A percentile compares a stretch with the other conserved stretches of the same genome.
phyloP scores from a whole-genome alignment of 1,284 basidiomycete species.

The Microbotryum violaceum region DNA sequence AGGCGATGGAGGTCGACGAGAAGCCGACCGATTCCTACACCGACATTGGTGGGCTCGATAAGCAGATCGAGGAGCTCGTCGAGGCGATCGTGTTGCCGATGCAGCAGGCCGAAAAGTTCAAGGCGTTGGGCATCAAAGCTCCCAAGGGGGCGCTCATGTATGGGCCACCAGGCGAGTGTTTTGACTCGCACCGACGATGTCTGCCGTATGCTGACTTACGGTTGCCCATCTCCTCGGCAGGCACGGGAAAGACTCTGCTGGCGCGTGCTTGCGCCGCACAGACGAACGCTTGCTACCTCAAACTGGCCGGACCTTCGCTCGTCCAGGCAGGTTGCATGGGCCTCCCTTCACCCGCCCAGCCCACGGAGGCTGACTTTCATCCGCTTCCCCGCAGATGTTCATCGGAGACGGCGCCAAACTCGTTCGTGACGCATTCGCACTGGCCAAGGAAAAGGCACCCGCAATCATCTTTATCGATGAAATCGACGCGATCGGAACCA shows the following conservation, averaged over 20 bases:
- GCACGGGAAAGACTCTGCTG: slow-evolving; percentile 69
- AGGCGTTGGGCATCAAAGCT: slow-evolving; percentile 68
- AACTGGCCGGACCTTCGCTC: slow-evolving; percentile 66
- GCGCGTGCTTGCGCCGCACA: slow-evolving; percentile 71
- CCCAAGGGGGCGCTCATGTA: slow-evolving; percentile 75
- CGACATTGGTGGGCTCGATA: slow-evolving; percentile 70
- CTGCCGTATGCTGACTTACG: not conserved
- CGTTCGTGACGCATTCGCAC: slow-evolving; percentile 91
- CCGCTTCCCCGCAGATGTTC: slow-evolving; percentile 54
- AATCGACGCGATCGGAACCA: slow-evolving; percentile 96
- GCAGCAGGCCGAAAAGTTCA: slow-evolving; percentile 74
- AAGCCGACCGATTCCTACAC: slow-evolving; percentile 69
- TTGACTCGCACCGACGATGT: not conserved
- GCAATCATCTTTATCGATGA: slow-evolving; percentile 99
- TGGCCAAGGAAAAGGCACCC: slow-evolving; percentile 94
- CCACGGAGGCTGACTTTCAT: not conserved
- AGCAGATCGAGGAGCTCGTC: slow-evolving; percentile 72
- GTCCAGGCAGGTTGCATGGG: slow-evolving; percentile 48
- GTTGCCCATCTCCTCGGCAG: slow-evolving; percentile 37
- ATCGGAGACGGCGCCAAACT: slow-evolving; percentile 92
- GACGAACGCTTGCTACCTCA: slow-evolving; percentile 72
- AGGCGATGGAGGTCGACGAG: slow-evolving; percentile 90
- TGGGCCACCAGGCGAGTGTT: slow-evolving; percentile 58
- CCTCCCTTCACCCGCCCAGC: not conserved
- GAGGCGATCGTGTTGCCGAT: slow-evolving; percentile 73